Percentiles rank a stretch among this genome's conserved stretches.
phyloP scores from a whole-genome alignment of 805 yeast species.

The Clavispora carvajalis region DNA sequence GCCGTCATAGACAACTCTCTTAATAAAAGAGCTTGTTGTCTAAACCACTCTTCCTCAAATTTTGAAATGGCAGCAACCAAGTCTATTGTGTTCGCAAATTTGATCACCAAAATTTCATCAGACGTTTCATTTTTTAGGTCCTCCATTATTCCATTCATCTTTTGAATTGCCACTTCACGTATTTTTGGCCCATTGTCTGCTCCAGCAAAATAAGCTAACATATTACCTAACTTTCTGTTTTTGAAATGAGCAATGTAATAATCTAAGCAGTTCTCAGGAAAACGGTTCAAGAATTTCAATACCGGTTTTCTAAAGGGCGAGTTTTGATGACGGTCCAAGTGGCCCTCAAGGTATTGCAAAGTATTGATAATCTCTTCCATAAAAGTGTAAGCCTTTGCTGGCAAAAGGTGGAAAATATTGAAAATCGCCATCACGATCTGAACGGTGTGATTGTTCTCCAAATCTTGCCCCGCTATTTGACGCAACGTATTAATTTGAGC shows the following conservation, averaged over 20 bases:
- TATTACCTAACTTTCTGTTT: conserved; percentile 58
- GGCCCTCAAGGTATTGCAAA: conserved; percentile 72
- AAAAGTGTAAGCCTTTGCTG: conserved; percentile 87
- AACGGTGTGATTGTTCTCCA: conserved; percentile 75
- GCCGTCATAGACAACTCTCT: conserved; percentile 38
- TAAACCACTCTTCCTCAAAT: conserved; percentile 56
- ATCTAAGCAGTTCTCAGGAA: conserved; percentile 66
- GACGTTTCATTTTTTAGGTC: conserved; percentile 45
- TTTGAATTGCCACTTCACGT: conserved; percentile 49
- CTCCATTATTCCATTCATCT: conserved; percentile 44
- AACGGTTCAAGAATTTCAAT: conserved; percentile 79
- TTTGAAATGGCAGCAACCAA: conserved; percentile 49
- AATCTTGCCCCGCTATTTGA: conserved; percentile 71
- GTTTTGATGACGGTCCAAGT: conserved; percentile 73
- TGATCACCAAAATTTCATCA: conserved; percentile 51
- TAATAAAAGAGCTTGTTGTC: conserved; percentile 42
- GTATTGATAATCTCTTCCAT: conserved; percentile 81
- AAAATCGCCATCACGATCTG: conserved; percentile 85
- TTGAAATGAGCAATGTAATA: conserved; percentile 65
- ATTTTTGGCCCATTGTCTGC: conserved; percentile 52
- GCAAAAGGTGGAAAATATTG: conserved; percentile 85
- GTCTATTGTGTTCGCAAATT: conserved; percentile 71
- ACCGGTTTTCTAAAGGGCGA: conserved; percentile 93
- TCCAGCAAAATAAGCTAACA: conserved; percentile 61
- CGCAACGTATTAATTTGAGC: conserved; percentile 78